Evolutionary conservation across 768 basidiomycete species (phyloP).

Genomic region (Boletus fagicola): DNA sequence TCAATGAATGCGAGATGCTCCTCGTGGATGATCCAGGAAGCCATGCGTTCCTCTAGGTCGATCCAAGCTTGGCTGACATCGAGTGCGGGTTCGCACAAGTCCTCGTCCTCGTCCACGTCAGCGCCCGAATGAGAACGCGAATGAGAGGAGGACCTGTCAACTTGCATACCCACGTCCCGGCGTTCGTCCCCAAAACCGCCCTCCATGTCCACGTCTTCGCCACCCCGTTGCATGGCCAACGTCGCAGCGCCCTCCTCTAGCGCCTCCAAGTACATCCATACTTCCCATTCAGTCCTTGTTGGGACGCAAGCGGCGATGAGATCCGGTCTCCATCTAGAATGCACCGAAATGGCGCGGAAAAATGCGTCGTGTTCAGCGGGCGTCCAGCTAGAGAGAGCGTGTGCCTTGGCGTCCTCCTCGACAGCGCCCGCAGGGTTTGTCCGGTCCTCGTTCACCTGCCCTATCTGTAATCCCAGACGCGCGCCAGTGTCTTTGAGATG

Average conservation of each 20-base stretch:
- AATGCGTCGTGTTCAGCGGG: conserved; percentile 64
- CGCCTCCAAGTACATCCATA: conserved; percentile 61
- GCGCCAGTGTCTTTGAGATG: conserved; percentile 27
- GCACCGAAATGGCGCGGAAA: conserved; percentile 63
- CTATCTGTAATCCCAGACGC: conserved; percentile 15
- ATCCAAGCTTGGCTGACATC: conserved; percentile 39
- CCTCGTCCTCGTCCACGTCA: background rate
- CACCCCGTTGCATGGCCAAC: conserved; percentile 16
- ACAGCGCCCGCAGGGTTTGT: background rate
- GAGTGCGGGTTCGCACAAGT: conserved; percentile 29
- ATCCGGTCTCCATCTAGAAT: conserved; percentile 76
- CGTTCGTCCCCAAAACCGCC: background rate
- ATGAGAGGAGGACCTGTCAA: conserved; percentile 24
- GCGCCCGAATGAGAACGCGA: conserved; percentile 15
- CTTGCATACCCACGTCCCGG: conserved; percentile 2
- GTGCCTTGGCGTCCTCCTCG: background rate
- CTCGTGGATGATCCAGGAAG: conserved; percentile 19
- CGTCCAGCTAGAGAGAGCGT: conserved; percentile 48
- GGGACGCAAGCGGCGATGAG: conserved; percentile 67
- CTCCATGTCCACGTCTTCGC: conserved; percentile 6
- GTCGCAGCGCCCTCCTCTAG: conserved; percentile 36
- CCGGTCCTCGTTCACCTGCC: background rate
- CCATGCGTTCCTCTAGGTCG: conserved; percentile 35
- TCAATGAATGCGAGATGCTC: conserved; percentile 11
- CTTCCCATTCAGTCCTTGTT: conserved; percentile 65